Evolutionary conservation across 495 filamentous ascomycete genomes (phyloP).

Genomic region (Parachaetomium inaequale): DNA sequence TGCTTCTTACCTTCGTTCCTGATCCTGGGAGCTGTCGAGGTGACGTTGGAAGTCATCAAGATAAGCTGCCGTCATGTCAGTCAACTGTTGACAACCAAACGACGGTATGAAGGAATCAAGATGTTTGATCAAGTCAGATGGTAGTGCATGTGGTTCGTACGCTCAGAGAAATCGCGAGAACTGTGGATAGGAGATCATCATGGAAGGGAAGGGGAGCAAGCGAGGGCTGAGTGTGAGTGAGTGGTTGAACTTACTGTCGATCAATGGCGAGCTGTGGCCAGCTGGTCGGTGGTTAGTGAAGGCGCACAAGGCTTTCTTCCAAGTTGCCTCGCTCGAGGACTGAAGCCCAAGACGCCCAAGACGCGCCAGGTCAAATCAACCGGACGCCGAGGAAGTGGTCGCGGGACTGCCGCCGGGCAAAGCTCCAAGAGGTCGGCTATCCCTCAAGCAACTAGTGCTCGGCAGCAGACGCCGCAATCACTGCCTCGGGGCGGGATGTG

Average conservation of each 20-base stretch:
- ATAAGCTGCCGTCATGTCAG: constrained; percentile 9
- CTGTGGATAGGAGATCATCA: constrained; percentile 55
- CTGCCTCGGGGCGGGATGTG: not conserved
- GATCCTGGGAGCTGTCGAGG: too few species aligned
- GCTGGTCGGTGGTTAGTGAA: not conserved
- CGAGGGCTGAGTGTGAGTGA: not conserved
- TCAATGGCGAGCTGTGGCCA: not conserved
- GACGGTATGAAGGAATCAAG: not conserved
- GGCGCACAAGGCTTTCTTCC: not conserved
- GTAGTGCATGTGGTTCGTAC: constrained; percentile 98
- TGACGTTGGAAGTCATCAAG: not conserved
- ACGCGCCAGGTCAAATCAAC: not conserved
- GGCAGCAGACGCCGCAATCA: not conserved
- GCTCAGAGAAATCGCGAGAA: constrained; percentile 78
- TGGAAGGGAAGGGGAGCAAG: constrained; percentile 24
- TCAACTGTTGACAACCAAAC: not conserved
- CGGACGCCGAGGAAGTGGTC: not conserved
- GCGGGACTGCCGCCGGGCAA: not conserved
- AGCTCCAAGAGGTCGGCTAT: not conserved
- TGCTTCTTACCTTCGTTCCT: constrained; percentile 20
- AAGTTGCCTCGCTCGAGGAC: not conserved
- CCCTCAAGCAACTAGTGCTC: not conserved
- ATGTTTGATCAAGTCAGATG: constrained; percentile 67
- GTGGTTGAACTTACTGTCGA: constrained; percentile 16
- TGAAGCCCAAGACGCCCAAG: not conserved